phyloP scores from a whole-genome alignment of 176 grass and related monocot genomes.

The Rhynchospora tenuis region DNA sequence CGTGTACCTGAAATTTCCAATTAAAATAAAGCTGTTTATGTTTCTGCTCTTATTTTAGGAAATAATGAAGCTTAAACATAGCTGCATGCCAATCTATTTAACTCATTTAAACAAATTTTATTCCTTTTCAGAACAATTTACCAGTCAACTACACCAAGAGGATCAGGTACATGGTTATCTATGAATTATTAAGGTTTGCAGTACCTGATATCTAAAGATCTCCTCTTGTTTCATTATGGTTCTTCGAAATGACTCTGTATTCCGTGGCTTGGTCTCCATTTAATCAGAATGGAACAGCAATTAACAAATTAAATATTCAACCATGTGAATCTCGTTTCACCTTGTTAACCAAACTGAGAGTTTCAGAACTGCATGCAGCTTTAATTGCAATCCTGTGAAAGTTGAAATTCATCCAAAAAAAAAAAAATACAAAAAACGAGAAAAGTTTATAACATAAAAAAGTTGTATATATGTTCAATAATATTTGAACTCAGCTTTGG shows the following conservation, averaged over 20 bases:
- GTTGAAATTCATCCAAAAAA: neutral
- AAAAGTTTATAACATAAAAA: neutral
- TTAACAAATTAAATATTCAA: neutral
- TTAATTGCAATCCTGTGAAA: neutral
- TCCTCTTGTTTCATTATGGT: constrained; percentile 70
- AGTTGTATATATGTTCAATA: neutral
- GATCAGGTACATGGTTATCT: neutral
- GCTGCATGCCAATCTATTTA: neutral
- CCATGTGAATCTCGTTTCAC: neutral
- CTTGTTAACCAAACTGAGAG: neutral
- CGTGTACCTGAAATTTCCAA: constrained; percentile 45
- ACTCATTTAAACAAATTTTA: neutral
- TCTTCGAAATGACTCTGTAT: constrained; percentile 51
- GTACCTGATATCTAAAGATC: constrained; percentile 81
- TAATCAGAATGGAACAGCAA: neutral
- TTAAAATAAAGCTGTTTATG: neutral
- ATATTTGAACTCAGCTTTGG: neutral
- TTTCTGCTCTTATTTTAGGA: neutral
- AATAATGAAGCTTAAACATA: neutral
- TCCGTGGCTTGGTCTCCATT: constrained; percentile 48
- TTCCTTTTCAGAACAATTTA: neutral
- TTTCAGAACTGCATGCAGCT: neutral
- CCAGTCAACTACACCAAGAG: neutral
- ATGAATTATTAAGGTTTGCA: neutral
- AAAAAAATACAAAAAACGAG: neutral